phyloP scores from a whole-genome alignment of 345 rosid species.

The Ailanthus altissimus region DNA sequence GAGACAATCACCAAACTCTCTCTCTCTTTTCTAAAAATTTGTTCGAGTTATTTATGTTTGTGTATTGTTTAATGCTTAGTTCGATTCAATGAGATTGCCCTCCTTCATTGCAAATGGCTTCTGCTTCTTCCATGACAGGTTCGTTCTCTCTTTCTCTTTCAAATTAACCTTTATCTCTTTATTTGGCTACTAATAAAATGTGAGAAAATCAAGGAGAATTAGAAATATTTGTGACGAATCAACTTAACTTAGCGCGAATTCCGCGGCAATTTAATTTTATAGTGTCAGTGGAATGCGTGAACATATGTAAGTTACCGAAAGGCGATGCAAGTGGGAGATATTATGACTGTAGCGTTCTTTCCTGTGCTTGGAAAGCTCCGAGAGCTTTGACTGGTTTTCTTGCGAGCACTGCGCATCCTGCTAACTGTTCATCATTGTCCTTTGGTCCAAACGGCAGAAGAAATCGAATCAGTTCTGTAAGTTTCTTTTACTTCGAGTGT shows the following conservation, averaged over 20 bases:
- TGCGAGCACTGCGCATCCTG: constrained; percentile 73
- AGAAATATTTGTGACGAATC: not conserved
- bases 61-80: constrained; percentile 34
- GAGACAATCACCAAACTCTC: constrained; percentile 19
- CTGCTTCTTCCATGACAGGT: constrained; percentile 85
- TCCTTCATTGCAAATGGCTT: constrained; percentile 67
- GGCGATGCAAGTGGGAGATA: constrained; percentile 67
- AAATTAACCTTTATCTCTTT: constrained; percentile 1
- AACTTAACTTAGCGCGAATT: constrained; percentile 2
- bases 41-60: constrained; percentile 5
- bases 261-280: constrained; percentile 29
- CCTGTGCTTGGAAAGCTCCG: constrained; percentile 92
- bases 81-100: constrained; percentile 54
- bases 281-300: constrained; percentile 89
- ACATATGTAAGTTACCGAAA: constrained; percentile 68
- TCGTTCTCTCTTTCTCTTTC: constrained; percentile 3
- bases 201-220: constrained; percentile 22
- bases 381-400: constrained; percentile 86
- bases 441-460: constrained; percentile 46
- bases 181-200: constrained; percentile 23
- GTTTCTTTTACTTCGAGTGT: constrained; percentile 25
- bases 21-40: not conserved
- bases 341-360: constrained; percentile 68
- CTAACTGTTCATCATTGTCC: constrained; percentile 45
- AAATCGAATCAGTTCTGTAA: constrained; percentile 48